phyloP scores from a whole-genome alignment of 495 filamentous ascomycete genomes.

The Cladorrhinum samala region DNA sequence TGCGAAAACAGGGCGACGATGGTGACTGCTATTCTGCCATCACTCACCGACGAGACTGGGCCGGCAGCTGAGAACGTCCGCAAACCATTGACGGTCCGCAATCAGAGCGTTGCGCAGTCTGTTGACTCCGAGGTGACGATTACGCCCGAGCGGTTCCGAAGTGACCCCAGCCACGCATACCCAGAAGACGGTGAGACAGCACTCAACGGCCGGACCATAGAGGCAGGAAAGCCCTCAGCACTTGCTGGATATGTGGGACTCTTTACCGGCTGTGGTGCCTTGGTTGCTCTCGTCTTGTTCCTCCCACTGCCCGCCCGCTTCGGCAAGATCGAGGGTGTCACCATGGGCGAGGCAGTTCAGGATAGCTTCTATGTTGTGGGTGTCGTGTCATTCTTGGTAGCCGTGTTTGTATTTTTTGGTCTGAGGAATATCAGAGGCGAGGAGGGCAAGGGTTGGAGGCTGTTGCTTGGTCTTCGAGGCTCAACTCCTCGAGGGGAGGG shows the following conservation, averaged over 20 bases:
- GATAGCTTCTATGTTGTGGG: constrained; percentile 84
- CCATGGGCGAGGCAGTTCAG: constrained; percentile 61
- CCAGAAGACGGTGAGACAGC: constrained; percentile 4
- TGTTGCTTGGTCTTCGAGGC: constrained; percentile 37
- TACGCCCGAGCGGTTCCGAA: constrained; percentile 48
- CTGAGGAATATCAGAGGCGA: constrained; percentile 73
- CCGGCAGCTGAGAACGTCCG: constrained; percentile 19
- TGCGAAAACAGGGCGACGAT: constrained; percentile 84
- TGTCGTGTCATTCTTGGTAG: constrained; percentile 60
- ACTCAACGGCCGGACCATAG: neutral
- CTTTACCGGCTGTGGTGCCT: constrained; percentile 86
- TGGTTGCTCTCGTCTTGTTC: constrained; percentile 74
- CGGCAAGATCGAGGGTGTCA: constrained; percentile 55
- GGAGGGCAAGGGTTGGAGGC: constrained; percentile 61
- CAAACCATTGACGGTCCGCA: constrained; percentile 9
- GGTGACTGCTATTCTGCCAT: constrained; percentile 91
- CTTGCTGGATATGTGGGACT: constrained; percentile 86
- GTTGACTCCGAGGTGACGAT: constrained; percentile 59
- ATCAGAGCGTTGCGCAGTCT: constrained; percentile 43
- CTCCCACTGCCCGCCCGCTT: constrained; percentile 81
- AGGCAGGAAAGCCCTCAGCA: constrained; percentile 45
- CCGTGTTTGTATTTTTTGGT: constrained; percentile 71
- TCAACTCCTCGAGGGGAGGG: constrained; percentile 14
- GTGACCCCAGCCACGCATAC: constrained; percentile 12
- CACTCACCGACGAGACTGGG: constrained; percentile 56